Conservation (phyloP, 345 rosid genomes). For the Eucalyptus pauciflora region DNA sequence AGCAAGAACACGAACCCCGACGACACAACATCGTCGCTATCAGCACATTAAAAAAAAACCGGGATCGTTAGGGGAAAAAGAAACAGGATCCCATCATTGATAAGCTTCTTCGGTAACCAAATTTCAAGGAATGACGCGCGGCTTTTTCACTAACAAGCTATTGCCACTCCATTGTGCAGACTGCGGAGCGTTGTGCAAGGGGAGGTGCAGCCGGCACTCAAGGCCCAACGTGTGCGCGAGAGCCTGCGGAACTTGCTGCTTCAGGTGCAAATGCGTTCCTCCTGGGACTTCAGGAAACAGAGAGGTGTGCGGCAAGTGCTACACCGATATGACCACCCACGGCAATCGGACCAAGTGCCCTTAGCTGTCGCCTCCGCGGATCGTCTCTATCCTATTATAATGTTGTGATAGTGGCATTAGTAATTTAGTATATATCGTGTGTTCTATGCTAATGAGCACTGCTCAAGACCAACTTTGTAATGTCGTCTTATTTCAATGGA, state of each 20-base stretch:
- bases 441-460: neutral
- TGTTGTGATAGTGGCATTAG: neutral
- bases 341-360: conserved; percentile 45
- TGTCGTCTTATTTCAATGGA: neutral
- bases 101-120: neutral
- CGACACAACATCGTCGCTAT: neutral
- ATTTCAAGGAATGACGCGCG: neutral
- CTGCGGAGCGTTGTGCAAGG: conserved; percentile 28
- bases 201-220: conserved; percentile 38
- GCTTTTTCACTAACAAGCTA: neutral
- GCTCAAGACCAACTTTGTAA: neutral
- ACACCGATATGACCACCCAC: conserved; percentile 51
- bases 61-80: neutral
- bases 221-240: conserved; percentile 44
- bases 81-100: neutral
- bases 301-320: conserved; percentile 42
- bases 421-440: neutral
- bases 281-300: conserved; percentile 49
- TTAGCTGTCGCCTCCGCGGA: neutral
- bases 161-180: conserved; percentile 4
- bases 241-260: conserved; percentile 48
- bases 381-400: neutral
- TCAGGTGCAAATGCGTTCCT: conserved; percentile 53
- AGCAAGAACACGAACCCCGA: neutral
- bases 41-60: neutral